Evolutionary conservation across 1,284 basidiomycete genomes (phyloP).

Genomic region (Golubevia sp.): DNA sequence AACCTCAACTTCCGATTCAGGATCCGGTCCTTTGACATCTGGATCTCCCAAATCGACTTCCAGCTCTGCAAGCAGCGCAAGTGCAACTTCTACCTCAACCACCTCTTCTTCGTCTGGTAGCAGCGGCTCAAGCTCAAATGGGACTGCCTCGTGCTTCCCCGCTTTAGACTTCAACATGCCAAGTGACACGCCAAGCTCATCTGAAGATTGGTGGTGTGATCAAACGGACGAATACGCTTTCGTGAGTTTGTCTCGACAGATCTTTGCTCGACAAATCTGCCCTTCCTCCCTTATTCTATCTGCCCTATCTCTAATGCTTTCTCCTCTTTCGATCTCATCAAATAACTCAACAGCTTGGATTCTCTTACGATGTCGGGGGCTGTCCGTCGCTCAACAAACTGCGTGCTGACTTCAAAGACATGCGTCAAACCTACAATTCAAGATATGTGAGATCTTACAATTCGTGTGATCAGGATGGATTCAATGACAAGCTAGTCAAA

Average conservation of each 20-base stretch:
- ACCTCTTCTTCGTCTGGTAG: background rate
- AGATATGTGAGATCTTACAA: slow-evolving; percentile 77
- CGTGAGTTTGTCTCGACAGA: too few relatives aligned
- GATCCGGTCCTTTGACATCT: background rate
- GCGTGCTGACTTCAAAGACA: slow-evolving; percentile 69
- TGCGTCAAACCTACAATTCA: slow-evolving; percentile 69
- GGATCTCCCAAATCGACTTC: background rate
- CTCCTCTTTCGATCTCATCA: too few relatives aligned
- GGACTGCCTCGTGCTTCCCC: slow-evolving; percentile 14
- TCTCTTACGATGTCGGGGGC: slow-evolving; percentile 8
- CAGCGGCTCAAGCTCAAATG: background rate
- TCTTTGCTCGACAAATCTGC: background rate
- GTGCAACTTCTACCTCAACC: background rate
- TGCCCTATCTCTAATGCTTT: background rate
- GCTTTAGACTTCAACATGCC: slow-evolving; percentile 22
- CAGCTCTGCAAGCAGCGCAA: too few relatives aligned
- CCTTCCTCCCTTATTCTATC: background rate
- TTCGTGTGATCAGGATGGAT: slow-evolving; percentile 66
- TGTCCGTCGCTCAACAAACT: slow-evolving; percentile 62
- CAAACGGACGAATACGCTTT: slow-evolving; percentile 20
- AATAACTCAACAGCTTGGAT: slow-evolving; percentile 9
- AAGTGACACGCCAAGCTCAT: slow-evolving; percentile 3
- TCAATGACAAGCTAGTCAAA: slow-evolving; percentile 69
- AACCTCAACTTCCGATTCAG: background rate
- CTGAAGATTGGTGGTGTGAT: slow-evolving; percentile 22